phyloP scores from a whole-genome alignment of 169 alveolate genomes.

The Neospora caninum region DNA sequence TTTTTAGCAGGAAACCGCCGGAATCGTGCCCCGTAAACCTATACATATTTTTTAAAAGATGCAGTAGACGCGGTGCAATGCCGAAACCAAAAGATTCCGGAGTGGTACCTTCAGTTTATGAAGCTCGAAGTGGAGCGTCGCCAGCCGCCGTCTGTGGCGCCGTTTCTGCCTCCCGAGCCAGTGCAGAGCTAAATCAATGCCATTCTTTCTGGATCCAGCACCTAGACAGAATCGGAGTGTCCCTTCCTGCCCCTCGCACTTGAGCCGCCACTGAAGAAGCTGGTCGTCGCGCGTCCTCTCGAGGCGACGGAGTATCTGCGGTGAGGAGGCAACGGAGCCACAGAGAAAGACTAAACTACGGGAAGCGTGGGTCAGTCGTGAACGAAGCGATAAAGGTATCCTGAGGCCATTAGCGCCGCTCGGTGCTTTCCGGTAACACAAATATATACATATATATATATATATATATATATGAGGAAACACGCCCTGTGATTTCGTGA shows the following conservation, averaged over 20 bases:
- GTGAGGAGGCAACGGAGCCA: too few relatives aligned
- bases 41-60: too few relatives aligned
- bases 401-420: too few relatives aligned
- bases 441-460: not conserved
- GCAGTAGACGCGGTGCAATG: too few relatives aligned
- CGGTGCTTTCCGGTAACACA: not conserved
- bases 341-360: not conserved
- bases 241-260: not conserved
- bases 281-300: slow-evolving; percentile 40
- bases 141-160: slow-evolving; percentile 25
- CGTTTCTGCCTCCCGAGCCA: slow-evolving; percentile 16
- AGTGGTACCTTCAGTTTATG: slow-evolving; percentile 17
- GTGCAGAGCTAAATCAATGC: slow-evolving; percentile 9
- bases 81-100: too few relatives aligned
- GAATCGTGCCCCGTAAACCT: too few relatives aligned
- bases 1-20: too few relatives aligned
- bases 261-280: slow-evolving; percentile 19
- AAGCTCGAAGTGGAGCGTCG: slow-evolving; percentile 37
- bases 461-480: too few relatives aligned
- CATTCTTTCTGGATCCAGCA: not conserved
- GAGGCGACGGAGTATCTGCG: slow-evolving; percentile 35
- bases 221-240: not conserved
- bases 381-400: too few relatives aligned
- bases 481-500: too few relatives aligned
- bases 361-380: too few relatives aligned